A percentile compares a stretch with the other conserved stretches of the same genome.
Evolutionary conservation across 306 rosid genomes (phyloP).

Genomic region (Aeschynomene evenia): DNA sequence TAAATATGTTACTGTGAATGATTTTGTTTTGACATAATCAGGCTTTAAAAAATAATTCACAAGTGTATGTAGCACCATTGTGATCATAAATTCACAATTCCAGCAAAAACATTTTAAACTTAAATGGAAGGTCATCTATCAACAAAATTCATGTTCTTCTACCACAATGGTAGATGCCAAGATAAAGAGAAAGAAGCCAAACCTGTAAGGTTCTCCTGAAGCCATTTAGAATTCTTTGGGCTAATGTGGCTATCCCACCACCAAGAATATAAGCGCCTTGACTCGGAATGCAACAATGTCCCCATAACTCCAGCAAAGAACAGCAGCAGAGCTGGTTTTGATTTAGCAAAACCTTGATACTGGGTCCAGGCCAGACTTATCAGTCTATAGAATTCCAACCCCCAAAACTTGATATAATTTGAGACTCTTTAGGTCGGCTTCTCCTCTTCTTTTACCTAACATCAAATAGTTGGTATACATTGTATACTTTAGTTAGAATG

Average conservation of each 20-base stretch:
- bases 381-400: constrained; percentile 27
- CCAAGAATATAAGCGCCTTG: constrained; percentile 97
- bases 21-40: neutral
- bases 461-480: neutral
- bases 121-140: neutral
- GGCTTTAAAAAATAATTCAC: neutral
- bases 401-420: constrained; percentile 22
- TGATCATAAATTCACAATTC: constrained; percentile 21
- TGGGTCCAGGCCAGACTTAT: constrained; percentile 76
- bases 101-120: neutral
- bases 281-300: constrained; percentile 70
- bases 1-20: neutral
- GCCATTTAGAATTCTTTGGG: constrained; percentile 98
- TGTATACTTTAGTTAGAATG: neutral
- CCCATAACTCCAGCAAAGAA: constrained; percentile 77
- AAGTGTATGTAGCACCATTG: neutral
- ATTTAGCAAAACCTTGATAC: constrained; percentile 47
- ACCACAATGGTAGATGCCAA: constrained; percentile 4
- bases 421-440: constrained; percentile 22
- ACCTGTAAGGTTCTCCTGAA: constrained; percentile 98
- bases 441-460: constrained; percentile 41
- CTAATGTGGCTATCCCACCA: constrained; percentile 99
- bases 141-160: constrained; percentile 9
- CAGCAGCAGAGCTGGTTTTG: constrained; percentile 60
- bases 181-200: constrained; percentile 11